Percentiles rank a stretch among this genome's conserved stretches.
Evolutionary conservation across 306 rosid genomes (phyloP).

Genomic region (Lablab purpureus): DNA sequence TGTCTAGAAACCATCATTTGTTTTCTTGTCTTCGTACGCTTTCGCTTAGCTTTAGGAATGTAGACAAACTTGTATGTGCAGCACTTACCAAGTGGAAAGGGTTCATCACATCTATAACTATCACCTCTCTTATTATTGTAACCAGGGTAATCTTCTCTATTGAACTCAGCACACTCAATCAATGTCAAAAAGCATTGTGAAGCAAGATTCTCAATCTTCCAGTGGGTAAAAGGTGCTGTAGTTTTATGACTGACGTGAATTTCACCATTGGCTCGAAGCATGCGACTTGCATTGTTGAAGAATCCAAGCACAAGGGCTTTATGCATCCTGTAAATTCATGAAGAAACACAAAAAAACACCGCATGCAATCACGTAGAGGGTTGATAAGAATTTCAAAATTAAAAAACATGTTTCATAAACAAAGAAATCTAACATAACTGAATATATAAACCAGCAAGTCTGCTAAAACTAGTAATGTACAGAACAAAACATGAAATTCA

Average conservation of each 20-base stretch:
- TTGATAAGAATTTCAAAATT: neutral
- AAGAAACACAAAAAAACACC: neutral
- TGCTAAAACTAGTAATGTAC: neutral
- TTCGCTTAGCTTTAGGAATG: conserved; percentile 2
- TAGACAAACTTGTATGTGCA: conserved; percentile 60
- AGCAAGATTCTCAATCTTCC: conserved; percentile 58
- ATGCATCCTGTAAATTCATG: conserved; percentile 58
- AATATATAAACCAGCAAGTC: neutral
- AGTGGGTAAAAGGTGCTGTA: conserved; percentile 46
- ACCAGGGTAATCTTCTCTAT: conserved; percentile 58
- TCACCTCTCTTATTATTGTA: conserved; percentile 68
- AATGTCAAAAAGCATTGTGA: conserved; percentile 34
- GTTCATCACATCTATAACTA: conserved; percentile 52
- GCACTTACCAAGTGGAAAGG: conserved; percentile 65
- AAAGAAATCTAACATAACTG: neutral
- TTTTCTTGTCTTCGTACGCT: neutral
- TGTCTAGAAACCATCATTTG: neutral
- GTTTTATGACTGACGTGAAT: conserved; percentile 71
- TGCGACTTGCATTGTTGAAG: conserved; percentile 54
- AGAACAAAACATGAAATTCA: conserved; percentile 1
- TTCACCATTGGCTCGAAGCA: conserved; percentile 64
- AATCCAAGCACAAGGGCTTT: conserved; percentile 57
- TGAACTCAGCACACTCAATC: conserved; percentile 51
- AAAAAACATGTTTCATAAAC: neutral
- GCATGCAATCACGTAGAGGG: neutral